Percentiles rank a stretch among this genome's conserved stretches.
phyloP scores from a whole-genome alignment of 2,329 filamentous ascomycete species.

The Blastomyces percursus region DNA sequence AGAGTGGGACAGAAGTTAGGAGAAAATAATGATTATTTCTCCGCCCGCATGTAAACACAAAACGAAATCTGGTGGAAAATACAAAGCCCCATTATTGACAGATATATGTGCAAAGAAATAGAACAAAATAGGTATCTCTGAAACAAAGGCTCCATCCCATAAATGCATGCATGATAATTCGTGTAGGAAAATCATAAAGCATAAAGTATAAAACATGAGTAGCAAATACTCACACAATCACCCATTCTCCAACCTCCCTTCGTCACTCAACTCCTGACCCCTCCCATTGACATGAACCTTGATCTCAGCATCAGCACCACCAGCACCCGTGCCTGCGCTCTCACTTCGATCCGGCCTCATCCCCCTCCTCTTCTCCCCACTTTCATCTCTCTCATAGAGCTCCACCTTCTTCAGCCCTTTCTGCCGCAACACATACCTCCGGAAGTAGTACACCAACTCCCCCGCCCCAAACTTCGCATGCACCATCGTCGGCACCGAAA shows the following conservation, averaged over 20 bases:
- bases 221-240: neutral
- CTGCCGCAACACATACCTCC: conserved; percentile 26
- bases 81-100: neutral
- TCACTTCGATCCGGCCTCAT: neutral
- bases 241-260: conserved; percentile 16
- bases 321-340: neutral
- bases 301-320: neutral
- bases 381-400: conserved; percentile 25
- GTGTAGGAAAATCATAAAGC: neutral
- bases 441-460: conserved; percentile 28
- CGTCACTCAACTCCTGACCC: conserved; percentile 1
- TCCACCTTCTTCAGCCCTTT: conserved; percentile 28
- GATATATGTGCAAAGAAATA: neutral
- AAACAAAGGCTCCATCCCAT: neutral
- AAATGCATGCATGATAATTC: neutral
- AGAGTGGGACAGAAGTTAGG: conserved; percentile 10
- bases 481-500: conserved; percentile 40
- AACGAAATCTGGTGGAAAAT: neutral
- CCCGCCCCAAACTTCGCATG: conserved; percentile 32
- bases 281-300: neutral
- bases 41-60: neutral
- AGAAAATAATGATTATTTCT: neutral
- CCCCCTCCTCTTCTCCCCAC: neutral
- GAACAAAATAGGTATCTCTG: neutral
- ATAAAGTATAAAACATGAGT: neutral